Percentiles rank a stretch among this genome's conserved stretches.
Conservation (phyloP, 2,329 filamentous ascomycete genomes). For the Trichoderma breve region DNA sequence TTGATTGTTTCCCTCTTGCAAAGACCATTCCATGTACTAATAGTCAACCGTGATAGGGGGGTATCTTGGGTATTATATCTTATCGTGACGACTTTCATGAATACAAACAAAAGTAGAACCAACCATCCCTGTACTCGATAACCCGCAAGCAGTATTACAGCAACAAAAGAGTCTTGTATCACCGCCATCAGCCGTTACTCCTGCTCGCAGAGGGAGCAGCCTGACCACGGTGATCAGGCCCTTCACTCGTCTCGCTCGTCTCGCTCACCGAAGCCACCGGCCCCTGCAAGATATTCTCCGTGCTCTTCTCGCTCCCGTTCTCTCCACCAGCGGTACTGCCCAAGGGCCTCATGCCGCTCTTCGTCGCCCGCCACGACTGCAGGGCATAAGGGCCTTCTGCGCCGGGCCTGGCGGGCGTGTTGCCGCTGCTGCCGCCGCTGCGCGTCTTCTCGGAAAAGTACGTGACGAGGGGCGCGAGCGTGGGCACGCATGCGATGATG, state of each 20-base stretch:
- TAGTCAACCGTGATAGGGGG: background rate
- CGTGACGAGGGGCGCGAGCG: slow-evolving; percentile 42
- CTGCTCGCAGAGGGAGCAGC: background rate
- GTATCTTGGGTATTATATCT: slow-evolving; percentile 7
- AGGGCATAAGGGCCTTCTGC: slow-evolving; percentile 26
- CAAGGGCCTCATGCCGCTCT: slow-evolving; percentile 26
- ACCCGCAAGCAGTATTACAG: background rate
- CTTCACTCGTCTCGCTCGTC: background rate
- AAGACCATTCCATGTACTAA: background rate
- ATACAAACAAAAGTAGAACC: background rate
- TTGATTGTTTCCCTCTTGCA: background rate
- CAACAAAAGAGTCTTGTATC: background rate
- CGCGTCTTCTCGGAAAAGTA: slow-evolving; percentile 34
- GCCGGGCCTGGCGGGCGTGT: background rate
- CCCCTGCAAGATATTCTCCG: slow-evolving; percentile 15
- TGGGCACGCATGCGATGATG: slow-evolving; percentile 42
- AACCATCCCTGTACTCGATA: background rate
- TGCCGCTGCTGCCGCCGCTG: slow-evolving; percentile 23
- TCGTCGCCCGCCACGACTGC: slow-evolving; percentile 27
- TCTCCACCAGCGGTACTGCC: slow-evolving; percentile 8
- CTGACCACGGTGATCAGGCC: background rate
- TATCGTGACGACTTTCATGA: background rate
- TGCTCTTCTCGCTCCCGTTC: slow-evolving; percentile 10
- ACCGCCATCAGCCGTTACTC: background rate
- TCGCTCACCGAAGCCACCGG: background rate